Base-by-base conservation (phyloP, 495 filamentous ascomycete genomes). In the Alectoria sarmentosa region DNA sequence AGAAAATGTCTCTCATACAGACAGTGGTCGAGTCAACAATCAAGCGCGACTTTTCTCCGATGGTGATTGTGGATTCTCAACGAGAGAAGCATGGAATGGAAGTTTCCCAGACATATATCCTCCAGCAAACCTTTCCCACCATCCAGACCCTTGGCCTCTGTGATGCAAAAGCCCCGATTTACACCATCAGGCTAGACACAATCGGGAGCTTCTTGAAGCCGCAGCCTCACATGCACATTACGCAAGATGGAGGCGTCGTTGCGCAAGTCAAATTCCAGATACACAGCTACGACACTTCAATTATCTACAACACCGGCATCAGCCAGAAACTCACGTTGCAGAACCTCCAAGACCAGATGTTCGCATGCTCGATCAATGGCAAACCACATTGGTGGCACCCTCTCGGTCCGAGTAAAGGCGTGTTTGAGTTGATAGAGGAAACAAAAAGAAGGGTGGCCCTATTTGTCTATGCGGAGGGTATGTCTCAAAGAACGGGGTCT, bases 361-460 rank as follows among this genome's bases (percentile, higher is more conserved):
- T 57, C 21, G 26, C 58, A 5, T n/a, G 32, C 39, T 46, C 23
- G 17, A 34, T 64, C 38, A 56, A 34, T 10, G 86, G 88, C 9
- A 80, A 95, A 37, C 91, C 94, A 70, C 88, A 90, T 66, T 90
- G 91, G 0, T 93, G 93, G 5, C 82, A 82, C 28, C 93, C 93
- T 2, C 72, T 96, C 30, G 94, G 91, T 0, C 88, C 86, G 9
- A 98, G 96, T 71, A 85, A 92, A 60, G 84, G 91, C 62, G 82
- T 90, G 0, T 90, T 92, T 0, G 91, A 90, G 2, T 85, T 87
- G 2, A 92, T 93, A 67, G 79, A 76, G 3, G 74, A 76, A 28
- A 86, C 80, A 5, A 83, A 87, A 71, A 85, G 83, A 26, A 62
- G 84, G 19, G 85, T 86, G 65, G 85, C 86, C 17, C 81, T 88